Conservation (phyloP, 2,329 filamentous ascomycete species). For the Paramyrothecium roridum region DNA sequence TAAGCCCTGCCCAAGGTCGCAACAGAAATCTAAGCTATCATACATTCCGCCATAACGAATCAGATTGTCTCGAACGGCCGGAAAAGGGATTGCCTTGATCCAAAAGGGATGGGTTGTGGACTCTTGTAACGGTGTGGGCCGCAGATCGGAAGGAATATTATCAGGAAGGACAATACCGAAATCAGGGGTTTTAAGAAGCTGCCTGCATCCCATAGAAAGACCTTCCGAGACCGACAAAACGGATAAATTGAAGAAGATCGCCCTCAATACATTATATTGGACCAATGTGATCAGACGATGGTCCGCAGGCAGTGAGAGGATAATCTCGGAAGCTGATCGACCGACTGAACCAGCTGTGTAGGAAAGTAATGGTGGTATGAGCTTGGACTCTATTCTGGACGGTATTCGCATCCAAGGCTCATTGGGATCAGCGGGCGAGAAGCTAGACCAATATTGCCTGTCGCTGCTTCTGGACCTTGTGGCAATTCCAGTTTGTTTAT, state of each 20-base stretch:
- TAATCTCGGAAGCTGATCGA: neutral
- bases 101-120: neutral
- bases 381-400: neutral
- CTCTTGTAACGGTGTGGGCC: neutral
- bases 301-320: slow-evolving; percentile 1
- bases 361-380: neutral
- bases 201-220: neutral
- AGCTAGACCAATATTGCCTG: neutral
- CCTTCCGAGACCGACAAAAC: neutral
- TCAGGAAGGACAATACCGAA: neutral
- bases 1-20: neutral
- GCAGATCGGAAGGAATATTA: neutral
- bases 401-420: neutral
- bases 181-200: neutral
- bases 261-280: slow-evolving; percentile 1
- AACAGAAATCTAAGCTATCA: neutral
- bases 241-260: slow-evolving; percentile 1
- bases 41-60: neutral
- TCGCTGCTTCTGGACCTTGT: neutral
- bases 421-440: neutral
- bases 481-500: neutral
- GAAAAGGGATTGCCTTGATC: slow-evolving; percentile 3
- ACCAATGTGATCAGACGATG: slow-evolving; percentile 3
- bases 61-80: slow-evolving; percentile 3
- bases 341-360: neutral